These are phyloP conservation scores for Colletotrichum karsti DNA, from an alignment of 2,329 filamentous ascomycete genomes.

Conservation along the genomic window DNA sequence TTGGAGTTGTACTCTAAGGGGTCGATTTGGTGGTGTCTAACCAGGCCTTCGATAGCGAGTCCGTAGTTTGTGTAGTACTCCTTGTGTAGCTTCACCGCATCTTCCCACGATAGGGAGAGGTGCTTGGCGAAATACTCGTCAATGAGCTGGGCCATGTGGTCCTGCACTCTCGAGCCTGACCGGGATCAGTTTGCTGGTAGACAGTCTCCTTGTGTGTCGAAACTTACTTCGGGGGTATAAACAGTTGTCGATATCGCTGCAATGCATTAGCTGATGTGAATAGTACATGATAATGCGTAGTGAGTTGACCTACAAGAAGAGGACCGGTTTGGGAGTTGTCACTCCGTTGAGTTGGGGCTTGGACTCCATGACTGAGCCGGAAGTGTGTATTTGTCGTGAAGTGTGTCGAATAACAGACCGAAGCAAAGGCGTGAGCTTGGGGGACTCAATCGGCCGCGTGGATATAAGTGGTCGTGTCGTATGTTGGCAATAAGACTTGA, in stretches of 20 bases:
- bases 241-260: constrained; percentile 98
- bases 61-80: constrained; percentile 97
- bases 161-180: constrained; percentile 79
- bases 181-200: not conserved
- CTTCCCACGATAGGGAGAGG: constrained; percentile 76
- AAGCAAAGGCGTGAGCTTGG: not conserved
- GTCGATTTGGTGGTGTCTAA: constrained; percentile 94
- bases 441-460: not conserved
- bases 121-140: constrained; percentile 71
- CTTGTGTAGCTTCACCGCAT: constrained; percentile 86
- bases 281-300: no score
- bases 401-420: not conserved
- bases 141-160: constrained; percentile 89
- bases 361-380: constrained; percentile 4
- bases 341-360: constrained; percentile 42
- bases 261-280: not conserved
- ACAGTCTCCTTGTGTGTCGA: not conserved
- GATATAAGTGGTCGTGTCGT: not conserved
- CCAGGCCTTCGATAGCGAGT: constrained; percentile 94
- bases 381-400: not conserved
- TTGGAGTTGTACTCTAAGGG: constrained; percentile 93
- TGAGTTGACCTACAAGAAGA: constrained; percentile 49
- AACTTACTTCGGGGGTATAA: constrained; percentile 85
- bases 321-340: constrained; percentile 44
- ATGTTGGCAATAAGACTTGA: constrained; percentile 1